These are phyloP conservation scores for Sphagnum magellanicum DNA, from an alignment of 228 moss, liverwort and hornwort species.

Conservation along the genomic window DNA sequence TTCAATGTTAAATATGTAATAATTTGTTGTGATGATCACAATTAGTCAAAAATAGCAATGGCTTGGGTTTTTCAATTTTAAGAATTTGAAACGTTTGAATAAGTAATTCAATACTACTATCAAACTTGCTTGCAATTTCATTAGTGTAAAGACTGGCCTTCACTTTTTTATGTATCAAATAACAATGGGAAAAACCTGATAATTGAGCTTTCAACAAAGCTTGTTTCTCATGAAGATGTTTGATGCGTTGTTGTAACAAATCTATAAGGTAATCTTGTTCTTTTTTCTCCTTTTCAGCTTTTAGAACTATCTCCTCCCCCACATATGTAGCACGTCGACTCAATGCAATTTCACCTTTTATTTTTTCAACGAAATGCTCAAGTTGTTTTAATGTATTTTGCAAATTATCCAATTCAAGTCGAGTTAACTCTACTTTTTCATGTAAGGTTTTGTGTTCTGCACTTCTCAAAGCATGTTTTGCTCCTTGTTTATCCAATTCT, in stretches of 20 bases:
- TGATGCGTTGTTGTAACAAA: conserved; percentile 63
- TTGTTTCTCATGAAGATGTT: conserved; percentile 43
- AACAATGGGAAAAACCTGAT: conserved; percentile 33
- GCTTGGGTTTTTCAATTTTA: too few species aligned
- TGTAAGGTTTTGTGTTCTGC: conserved; percentile 21
- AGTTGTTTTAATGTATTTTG: conserved; percentile 46
- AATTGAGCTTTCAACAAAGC: conserved; percentile 47
- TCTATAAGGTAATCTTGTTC: conserved; percentile 74
- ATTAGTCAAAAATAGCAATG: too few species aligned
- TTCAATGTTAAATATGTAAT: too few species aligned
- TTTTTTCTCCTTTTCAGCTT: conserved; percentile 48
- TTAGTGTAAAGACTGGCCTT: too few species aligned
- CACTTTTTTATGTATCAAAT: neutral
- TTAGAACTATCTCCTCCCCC: conserved; percentile 52
- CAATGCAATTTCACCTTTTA: conserved; percentile 58
- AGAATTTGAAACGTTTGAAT: too few species aligned
- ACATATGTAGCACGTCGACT: conserved; percentile 70
- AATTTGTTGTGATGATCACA: too few species aligned
- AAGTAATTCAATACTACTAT: too few species aligned
- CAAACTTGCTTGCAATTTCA: too few species aligned
- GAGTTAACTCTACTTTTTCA: conserved; percentile 20
- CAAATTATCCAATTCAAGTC: conserved; percentile 53
- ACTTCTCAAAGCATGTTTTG: conserved; percentile 17
- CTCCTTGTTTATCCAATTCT: conserved; percentile 29
- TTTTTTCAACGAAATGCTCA: conserved; percentile 33